Percentiles rank a stretch among this genome's conserved stretches.
Evolutionary conservation across 2,329 filamentous ascomycete genomes (phyloP).

Genomic region (Cryoendolithus antarcticus): DNA sequence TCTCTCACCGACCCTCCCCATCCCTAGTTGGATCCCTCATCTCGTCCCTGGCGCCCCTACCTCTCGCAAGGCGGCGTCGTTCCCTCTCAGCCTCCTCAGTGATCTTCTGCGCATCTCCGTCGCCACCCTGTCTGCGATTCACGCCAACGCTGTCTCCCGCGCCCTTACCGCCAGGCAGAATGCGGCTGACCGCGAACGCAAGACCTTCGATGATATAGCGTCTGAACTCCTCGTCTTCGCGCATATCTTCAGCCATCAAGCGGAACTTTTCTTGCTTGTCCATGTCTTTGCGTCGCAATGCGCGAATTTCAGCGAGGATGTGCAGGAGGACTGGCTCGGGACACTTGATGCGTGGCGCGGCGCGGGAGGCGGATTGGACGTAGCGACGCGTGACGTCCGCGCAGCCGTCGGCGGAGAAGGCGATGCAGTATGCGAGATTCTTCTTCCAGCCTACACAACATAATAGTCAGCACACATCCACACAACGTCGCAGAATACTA

Average conservation of each 20-base stretch:
- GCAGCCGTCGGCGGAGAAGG: slow-evolving; percentile 80
- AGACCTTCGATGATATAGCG: slow-evolving; percentile 63
- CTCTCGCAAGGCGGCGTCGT: too few species aligned
- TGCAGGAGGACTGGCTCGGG: slow-evolving; percentile 79
- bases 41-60: too few species aligned
- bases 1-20: too few species aligned
- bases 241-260: slow-evolving; percentile 66
- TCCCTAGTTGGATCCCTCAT: too few species aligned
- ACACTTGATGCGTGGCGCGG: slow-evolving; percentile 63
- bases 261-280: slow-evolving; percentile 73
- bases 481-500: slow-evolving; percentile 1
- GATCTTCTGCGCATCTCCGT: slow-evolving; percentile 36
- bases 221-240: slow-evolving; percentile 63
- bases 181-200: slow-evolving; percentile 57
- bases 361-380: slow-evolving; percentile 58
- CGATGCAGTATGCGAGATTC: slow-evolving; percentile 94
- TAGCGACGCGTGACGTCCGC: slow-evolving; percentile 57
- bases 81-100: slow-evolving; percentile 21
- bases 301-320: slow-evolving; percentile 84
- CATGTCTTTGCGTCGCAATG: slow-evolving; percentile 70
- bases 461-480: slow-evolving; percentile 8
- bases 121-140: slow-evolving; percentile 19
- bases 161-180: slow-evolving; percentile 37
- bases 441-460: slow-evolving; percentile 62
- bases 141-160: slow-evolving; percentile 1